Percentiles rank a stretch among this genome's conserved stretches.
Evolutionary conservation across 768 basidiomycete genomes (phyloP).

Genomic region (Leccinum subtestaceum): DNA sequence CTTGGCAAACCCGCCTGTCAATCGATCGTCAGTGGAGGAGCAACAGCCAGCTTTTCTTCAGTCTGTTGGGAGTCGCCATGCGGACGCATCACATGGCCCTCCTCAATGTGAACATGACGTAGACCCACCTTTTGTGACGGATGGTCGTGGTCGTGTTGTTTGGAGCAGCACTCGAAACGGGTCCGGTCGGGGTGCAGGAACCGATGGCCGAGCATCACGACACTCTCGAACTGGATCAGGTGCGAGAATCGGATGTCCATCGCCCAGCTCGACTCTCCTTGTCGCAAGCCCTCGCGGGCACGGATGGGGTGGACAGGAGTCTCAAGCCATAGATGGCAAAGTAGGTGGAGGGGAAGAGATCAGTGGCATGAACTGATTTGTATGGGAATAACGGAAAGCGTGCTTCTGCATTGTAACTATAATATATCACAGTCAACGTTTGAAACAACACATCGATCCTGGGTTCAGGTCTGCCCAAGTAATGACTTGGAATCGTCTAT

Average conservation of each 20-base stretch:
- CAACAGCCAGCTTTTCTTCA: constrained; percentile 1
- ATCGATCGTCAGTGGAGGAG: constrained; percentile 3
- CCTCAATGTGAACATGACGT: constrained; percentile 32
- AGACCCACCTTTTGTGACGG: constrained; percentile 58
- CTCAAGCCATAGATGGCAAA: constrained; percentile 18
- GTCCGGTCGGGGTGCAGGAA: constrained; percentile 15
- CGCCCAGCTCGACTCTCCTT: constrained; percentile 7
- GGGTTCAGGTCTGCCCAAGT: background rate
- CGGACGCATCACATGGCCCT: constrained; percentile 7
- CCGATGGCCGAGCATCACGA: constrained; percentile 23
- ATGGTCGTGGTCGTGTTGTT: constrained; percentile 62
- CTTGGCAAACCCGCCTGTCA: background rate
- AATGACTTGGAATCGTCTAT: no score
- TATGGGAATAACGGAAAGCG: background rate
- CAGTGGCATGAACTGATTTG: constrained; percentile 11
- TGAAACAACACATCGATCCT: background rate
- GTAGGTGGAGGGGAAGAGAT: constrained; percentile 12
- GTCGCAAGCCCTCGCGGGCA: constrained; percentile 17
- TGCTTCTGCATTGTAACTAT: constrained; percentile 10
- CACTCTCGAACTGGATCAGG: constrained; percentile 22
- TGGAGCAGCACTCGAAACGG: constrained; percentile 33
- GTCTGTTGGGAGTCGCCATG: background rate
- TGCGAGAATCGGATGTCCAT: constrained; percentile 18
- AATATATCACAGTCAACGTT: background rate
- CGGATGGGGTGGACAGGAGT: constrained; percentile 21